Evolutionary conservation across 768 basidiomycete species (phyloP), one percentile per base, ranked within the genome.

Genomic region (Leccinum incarnatum): DNA sequence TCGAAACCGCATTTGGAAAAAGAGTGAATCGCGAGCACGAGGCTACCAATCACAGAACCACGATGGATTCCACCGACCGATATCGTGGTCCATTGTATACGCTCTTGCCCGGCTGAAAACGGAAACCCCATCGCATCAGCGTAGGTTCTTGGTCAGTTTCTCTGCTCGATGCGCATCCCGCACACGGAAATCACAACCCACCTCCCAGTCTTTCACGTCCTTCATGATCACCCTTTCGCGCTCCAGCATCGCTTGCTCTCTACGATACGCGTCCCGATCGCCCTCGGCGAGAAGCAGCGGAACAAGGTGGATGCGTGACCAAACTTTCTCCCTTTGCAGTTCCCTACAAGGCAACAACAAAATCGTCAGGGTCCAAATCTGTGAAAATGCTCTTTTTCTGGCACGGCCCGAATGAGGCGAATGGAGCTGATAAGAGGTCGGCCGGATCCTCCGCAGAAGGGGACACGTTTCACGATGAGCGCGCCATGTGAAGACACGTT

Each of bases 291-390:
- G 80, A 49, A 99, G 81, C 57, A 98, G 73, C 10, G 96, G 97
- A 32, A 95, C 88, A 34, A 97, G 83, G 78, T 98, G 87, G 70
- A 99, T 94, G 62, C 96, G 85, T 58, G 95, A 91, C 96, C 96
- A 98, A 36, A 86, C 85, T 76, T 90, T 89, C 78, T 99, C 96
- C 62, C 96, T 83, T 72, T 89, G 80, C 45, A 98, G 81, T 78
- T 99, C 96, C 75, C 96, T 98, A 79, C 67, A 66, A 60, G 72
- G 73, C 70, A 71, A 70, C 69, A 58, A 15, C 46, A 23, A 19
- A 49, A 51, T 61, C 51, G 61, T 72, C 62, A 72, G 65, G 67
- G 69, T 77, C 76, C 75, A 74, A 74, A 79, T 78, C 75, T 78
- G 69, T 73, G 71, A 69, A 62, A 61, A 64, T 69, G 74, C 74